A percentile compares a stretch with the other conserved stretches of the same genome.
Evolutionary conservation across 192 early-diverging fungal species (phyloP).

Genomic region (Tieghemiomyces parasiticus): DNA sequence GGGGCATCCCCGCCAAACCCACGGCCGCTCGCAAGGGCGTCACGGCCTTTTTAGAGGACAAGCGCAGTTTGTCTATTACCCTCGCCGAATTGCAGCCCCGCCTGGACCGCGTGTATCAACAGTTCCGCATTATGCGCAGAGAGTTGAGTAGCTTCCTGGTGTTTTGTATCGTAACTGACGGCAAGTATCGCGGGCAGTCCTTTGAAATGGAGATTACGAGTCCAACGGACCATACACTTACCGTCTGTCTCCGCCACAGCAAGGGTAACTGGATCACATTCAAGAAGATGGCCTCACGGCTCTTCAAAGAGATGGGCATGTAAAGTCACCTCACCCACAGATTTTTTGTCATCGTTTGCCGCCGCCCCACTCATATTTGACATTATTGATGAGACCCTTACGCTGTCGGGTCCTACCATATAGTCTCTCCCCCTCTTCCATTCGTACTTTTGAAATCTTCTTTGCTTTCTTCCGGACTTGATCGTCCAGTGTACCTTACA

Average conservation of each 20-base stretch:
- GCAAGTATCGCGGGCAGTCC: conserved; percentile 5
- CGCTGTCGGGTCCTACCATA: no score
- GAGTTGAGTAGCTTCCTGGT: not conserved
- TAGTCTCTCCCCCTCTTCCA: no score
- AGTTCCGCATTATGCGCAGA: not conserved
- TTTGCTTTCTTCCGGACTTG: no score
- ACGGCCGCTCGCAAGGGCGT: not conserved
- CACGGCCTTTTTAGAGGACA: not conserved
- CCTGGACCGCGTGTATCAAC: not conserved
- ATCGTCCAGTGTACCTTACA: no score
- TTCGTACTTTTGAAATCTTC: no score
- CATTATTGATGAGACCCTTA: no score
- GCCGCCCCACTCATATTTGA: no score
- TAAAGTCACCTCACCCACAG: no score
- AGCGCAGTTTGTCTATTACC: not conserved
- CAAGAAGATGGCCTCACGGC: conserved; percentile 7
- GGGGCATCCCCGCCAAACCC: not conserved
- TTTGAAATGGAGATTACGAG: conserved; percentile 5
- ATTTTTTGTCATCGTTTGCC: no score
- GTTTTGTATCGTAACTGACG: not conserved
- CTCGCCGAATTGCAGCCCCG: not conserved
- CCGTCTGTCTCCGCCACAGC: not conserved
- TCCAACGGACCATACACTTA: not conserved
- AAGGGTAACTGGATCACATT: conserved; percentile 13
- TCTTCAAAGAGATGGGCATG: conserved; percentile 4